Base-by-base conservation (phyloP, 306 rosid species). In the Cyclanthera cordifolia region DNA sequence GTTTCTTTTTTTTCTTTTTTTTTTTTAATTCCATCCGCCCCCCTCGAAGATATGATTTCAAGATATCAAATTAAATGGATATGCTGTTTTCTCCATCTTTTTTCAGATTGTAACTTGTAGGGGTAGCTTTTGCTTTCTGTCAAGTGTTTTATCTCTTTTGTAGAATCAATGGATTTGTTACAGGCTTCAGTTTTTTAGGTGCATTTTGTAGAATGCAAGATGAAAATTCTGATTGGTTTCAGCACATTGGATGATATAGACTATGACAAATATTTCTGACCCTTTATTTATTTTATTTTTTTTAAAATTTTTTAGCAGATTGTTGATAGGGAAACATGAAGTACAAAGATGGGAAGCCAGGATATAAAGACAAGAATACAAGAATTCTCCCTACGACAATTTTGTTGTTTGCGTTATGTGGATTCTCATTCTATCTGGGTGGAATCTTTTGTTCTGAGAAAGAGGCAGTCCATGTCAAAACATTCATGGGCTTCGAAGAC, bases 341-440 rank as follows among this genome's bases (percentile, higher is more conserved):
- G 85, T 76, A 88, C 74, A 90, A 90, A 80, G 99, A 94, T 77
- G 95, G 91, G 56, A 94, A 94, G 83, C 90, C 86, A 56, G 81
- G 77, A 52, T 25, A 63, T 69, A 82, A 57, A 39, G 90, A 88
- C 20, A 91, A 84, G 78, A 78, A 73, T 49, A 53, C 87, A 53
- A 77, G 76, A 77, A 61, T 74, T 75, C 59, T 94, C 61, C 79
- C 85, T 4, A 72, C 78, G 75, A 64, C 88, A 53, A 68, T 88
- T 68, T 77, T 80, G 50, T 17, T 85, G 63, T 28, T 88, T 72
- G 75, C 74, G 60, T 83, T 94, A 16, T 90, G 97, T 25, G 96
- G 96, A 13, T 59, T 88, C 23, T 85, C 96, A 7, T 94, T 94
- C 83, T 94, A 90, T 75, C 84, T 94, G 15, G 99, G 99, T 51